Base-by-base conservation (phyloP, 75 land plant genomes). In the Adiantum capillusveneris region DNA sequence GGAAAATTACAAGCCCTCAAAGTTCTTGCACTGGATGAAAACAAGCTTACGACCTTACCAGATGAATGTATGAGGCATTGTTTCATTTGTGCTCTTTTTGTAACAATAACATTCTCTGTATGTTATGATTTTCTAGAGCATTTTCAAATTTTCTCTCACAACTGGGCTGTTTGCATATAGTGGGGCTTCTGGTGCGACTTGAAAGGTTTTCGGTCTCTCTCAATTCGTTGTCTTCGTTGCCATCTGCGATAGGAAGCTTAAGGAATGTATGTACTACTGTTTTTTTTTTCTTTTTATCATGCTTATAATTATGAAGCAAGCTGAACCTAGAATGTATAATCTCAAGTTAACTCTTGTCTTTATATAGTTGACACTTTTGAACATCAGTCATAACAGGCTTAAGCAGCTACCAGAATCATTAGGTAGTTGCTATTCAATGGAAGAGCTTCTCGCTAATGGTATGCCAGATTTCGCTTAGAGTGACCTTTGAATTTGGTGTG, bases 401-500 rank as follows among this genome's bases (percentile, higher is more conserved):
- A 83, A 69, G 60, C 39, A 58, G 54, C 77, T 93, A 61, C 93
- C 97, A 21, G 86, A 81, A 58, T 87, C 94, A 39, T 68, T 93
- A 58, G 98, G 98, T 17, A 83, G 81, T 61, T 93, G 98, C 61
- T 75, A 66, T 52, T 88, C 95, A 16, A 71, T 93, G 58, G 98
- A 93, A 66, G 98, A 93, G 60, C 60, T 93, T 34, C 77, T 85
- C 61, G 98, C 89, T 44, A 83, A 83, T 75, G 95, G 98, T 88
- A 75, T 17, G 49, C 21, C 21, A 46, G n/a, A 2, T 46, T 6
- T 55, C n/a, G n/a, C n/a, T n/a, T n/a, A n/a, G n/a, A n/a, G n/a
- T n/a, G n/a, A n/a, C n/a, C n/a, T n/a, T n/a, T n/a, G n/a, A n/a
- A n/a, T n/a, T n/a, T n/a, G n/a, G n/a, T n/a, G n/a, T n/a, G n/a